A percentile compares a stretch with the other conserved stretches of the same genome.
Conservation (phyloP, 495 filamentous ascomycete genomes). For the Letharia columbiana region DNA sequence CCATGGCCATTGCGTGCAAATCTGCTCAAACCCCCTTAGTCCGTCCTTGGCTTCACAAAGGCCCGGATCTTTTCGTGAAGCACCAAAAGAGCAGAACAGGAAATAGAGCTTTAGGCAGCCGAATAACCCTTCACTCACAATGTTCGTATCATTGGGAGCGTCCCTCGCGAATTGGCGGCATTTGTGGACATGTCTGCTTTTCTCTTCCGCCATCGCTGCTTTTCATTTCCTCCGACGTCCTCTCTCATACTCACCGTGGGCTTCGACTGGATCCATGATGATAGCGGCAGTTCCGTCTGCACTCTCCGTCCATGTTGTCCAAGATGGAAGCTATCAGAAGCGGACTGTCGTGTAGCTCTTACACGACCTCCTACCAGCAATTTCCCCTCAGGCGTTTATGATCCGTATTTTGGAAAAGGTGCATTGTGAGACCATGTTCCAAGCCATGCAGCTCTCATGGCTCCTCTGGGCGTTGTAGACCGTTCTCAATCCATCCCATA, state of each 20-base stretch:
- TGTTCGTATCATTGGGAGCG: no score
- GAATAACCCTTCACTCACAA: no score
- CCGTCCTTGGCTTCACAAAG: no score
- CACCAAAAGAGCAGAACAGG: no score
- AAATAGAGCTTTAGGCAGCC: no score
- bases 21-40: no score
- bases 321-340: not conserved
- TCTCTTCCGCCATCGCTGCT: not conserved
- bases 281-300: not conserved
- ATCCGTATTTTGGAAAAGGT: not conserved
- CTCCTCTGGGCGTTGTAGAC: constrained; percentile 31
- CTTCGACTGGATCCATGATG: not conserved
- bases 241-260: not conserved
- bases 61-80: no score
- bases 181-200: not conserved
- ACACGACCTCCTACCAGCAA: not conserved
- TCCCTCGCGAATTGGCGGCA: no score
- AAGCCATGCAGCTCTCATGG: not conserved
- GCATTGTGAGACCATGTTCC: not conserved
- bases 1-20: no score
- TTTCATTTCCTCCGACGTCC: not conserved
- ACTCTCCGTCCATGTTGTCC: not conserved
- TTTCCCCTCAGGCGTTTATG: no score
- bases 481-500: constrained; percentile 46
- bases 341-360: not conserved